Conservation (phyloP, 164 flowering plant genomes). For the Cinnamomum chago region DNA sequence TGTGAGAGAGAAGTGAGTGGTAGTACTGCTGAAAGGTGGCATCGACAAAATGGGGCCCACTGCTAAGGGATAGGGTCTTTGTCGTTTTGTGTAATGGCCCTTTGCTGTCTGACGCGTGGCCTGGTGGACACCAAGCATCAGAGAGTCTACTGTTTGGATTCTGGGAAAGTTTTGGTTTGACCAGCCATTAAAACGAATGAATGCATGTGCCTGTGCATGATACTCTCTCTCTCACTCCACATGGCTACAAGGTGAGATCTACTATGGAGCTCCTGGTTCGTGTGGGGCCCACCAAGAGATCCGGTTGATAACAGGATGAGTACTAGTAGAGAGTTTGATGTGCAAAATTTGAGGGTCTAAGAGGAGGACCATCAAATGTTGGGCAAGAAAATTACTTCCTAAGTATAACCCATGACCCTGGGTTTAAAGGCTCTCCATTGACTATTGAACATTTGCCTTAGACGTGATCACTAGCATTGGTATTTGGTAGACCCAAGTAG, state of each 20-base stretch:
- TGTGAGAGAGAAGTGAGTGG: not conserved
- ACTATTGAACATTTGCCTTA: too few relatives aligned
- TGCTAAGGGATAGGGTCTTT: not conserved
- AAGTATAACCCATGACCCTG: too few relatives aligned
- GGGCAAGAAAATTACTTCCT: not conserved
- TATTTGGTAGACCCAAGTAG: too few relatives aligned
- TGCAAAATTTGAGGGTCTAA: not conserved
- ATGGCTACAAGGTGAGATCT: not conserved
- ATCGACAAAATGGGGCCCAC: not conserved
- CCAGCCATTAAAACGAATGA: not conserved
- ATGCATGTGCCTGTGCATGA: not conserved
- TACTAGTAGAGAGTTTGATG: not conserved
- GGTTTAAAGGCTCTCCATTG: too few relatives aligned
- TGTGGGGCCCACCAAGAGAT: not conserved
- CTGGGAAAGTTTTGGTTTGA: not conserved
- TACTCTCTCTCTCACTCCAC: not conserved
- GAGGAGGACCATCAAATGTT: not conserved
- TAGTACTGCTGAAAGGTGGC: not conserved
- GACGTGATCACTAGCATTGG: too few relatives aligned
- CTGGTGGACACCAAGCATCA: not conserved
- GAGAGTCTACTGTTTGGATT: not conserved
- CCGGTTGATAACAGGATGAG: not conserved
- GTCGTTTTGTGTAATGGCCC: not conserved
- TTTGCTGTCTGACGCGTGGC: not conserved
- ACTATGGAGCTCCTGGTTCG: not conserved